phyloP scores from a whole-genome alignment of 179 eudicot species.

The Beta corolliflora region DNA sequence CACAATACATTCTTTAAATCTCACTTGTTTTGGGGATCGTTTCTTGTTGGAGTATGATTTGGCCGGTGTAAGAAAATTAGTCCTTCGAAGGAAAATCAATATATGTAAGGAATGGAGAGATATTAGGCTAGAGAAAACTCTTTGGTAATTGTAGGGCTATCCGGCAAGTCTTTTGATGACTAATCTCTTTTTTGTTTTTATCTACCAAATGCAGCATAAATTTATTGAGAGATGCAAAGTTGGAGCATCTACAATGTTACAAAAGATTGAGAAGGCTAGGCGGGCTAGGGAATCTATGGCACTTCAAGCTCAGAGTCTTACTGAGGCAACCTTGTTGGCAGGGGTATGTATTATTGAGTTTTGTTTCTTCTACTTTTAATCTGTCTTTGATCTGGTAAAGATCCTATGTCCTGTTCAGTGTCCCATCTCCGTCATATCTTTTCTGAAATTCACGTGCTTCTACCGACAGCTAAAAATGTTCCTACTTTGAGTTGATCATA shows the following conservation, averaged over 20 bases:
- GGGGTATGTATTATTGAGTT: constrained; percentile 44
- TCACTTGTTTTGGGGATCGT: background rate
- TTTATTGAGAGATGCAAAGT: constrained; percentile 88
- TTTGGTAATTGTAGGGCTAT: background rate
- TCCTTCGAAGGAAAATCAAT: background rate
- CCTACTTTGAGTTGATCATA: background rate
- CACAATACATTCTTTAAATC: background rate
- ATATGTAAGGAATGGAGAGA: background rate
- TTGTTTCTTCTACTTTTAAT: background rate
- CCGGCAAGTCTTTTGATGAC: background rate
- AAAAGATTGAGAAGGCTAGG: constrained; percentile 88
- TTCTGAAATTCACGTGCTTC: background rate
- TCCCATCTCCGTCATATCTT: background rate
- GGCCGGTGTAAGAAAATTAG: background rate
- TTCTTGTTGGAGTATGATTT: background rate
- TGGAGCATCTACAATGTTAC: constrained; percentile 79
- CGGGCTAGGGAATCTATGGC: constrained; percentile 73
- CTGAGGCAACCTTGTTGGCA: constrained; percentile 55
- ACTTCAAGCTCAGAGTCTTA: constrained; percentile 57
- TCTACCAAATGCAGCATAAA: constrained; percentile 64
- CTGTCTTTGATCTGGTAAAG: background rate
- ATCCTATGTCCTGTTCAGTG: background rate
- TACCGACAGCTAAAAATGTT: background rate
- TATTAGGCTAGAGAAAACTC: background rate
- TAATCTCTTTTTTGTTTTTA: constrained; percentile 11